Base-by-base conservation (phyloP, 148 eudicot species). In the Amaranthus hypochondriacus region DNA sequence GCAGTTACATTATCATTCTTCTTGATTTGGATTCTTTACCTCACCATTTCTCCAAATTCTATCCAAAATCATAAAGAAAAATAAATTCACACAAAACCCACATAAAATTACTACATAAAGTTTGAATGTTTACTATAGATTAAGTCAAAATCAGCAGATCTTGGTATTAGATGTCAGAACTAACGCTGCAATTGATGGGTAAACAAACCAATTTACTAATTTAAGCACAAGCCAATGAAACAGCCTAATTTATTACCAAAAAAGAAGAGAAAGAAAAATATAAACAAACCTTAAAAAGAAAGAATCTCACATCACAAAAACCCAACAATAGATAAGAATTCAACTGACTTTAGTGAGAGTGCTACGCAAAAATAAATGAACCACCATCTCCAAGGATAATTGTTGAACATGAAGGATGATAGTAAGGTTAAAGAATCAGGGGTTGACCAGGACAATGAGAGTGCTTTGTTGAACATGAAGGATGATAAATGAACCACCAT, bases 1-100 rank as follows among this genome's bases (percentile, higher is more conserved):
- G 83, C 86, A 0, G 81, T 81, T 18, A 69, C 52, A 73, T 80
- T 80, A 9, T 83, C 86, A 4, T 80, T 83, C 81, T 77, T 83
- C 83, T 83, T 83, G 76, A 83, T 83, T 71, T 77, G 71, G 7
- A 83, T 83, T 66, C 80, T 80, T 62, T 78, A 78, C n/a, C 86
- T 74, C 79, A 75, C 81, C 86, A 80, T 83, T 62, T 79, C 73
- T 4, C 55, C 39, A 15, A 4, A 8, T 13, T 5, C 56, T 53
- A 47, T 5, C 48, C 28, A 9, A 49, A 73, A 43, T 2, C 21
- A 56, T 8, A n/a, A 56, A 71, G 1, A 5, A 6, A 14, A 70
- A 59, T 18, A 60, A 68, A 11, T 73, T 74, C 39, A 62, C 3
- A 70, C 5, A 47, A 55, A 0, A 64, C 62, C 65, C 71, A 79